These are phyloP conservation scores for Colletotrichum tamarilloi DNA, from an alignment of 2,329 filamentous ascomycete genomes.

Conservation along the genomic window DNA sequence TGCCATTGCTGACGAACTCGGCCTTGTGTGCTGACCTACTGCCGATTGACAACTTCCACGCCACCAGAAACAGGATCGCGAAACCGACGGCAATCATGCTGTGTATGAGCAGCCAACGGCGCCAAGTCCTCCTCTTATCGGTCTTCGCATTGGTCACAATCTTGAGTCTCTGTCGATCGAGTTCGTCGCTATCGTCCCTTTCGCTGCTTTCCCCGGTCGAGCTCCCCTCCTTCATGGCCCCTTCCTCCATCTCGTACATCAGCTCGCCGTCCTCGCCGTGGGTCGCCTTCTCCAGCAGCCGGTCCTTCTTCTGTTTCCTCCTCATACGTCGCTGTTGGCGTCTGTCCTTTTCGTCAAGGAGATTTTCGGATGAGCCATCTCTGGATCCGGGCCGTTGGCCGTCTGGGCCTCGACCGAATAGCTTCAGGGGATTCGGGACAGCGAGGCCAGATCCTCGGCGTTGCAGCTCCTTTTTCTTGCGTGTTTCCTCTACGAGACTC, in stretches of 20 bases:
- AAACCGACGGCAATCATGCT: constrained; percentile 64
- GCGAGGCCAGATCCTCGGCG: constrained; percentile 60
- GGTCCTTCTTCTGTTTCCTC: constrained; percentile 64
- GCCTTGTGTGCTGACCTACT: constrained; percentile 49
- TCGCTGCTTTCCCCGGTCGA: constrained; percentile 71
- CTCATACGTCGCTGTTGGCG: constrained; percentile 60
- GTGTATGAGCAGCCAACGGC: constrained; percentile 65
- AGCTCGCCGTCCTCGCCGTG: constrained; percentile 78
- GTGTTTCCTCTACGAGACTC: constrained; percentile 65
- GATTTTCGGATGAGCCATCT: constrained; percentile 59
- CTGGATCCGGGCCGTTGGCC: constrained; percentile 41
- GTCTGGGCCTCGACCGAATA: constrained; percentile 53
- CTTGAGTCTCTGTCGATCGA: constrained; percentile 65
- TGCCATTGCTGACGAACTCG: constrained; percentile 78
- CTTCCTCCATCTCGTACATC: constrained; percentile 93
- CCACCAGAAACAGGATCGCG: constrained; percentile 64
- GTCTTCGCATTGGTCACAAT: constrained; percentile 58
- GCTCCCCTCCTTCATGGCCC: constrained; percentile 75
- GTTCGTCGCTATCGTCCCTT: constrained; percentile 68
- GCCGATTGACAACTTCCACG: constrained; percentile 68
- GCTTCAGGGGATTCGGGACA: constrained; percentile 61
- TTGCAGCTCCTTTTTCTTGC: constrained; percentile 60
- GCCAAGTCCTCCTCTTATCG: constrained; percentile 63
- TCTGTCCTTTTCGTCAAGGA: constrained; percentile 63
- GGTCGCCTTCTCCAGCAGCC: constrained; percentile 62